These are phyloP conservation scores for Clavulina sp. DNA, from an alignment of 768 basidiomycete species.

Conservation along the genomic window DNA sequence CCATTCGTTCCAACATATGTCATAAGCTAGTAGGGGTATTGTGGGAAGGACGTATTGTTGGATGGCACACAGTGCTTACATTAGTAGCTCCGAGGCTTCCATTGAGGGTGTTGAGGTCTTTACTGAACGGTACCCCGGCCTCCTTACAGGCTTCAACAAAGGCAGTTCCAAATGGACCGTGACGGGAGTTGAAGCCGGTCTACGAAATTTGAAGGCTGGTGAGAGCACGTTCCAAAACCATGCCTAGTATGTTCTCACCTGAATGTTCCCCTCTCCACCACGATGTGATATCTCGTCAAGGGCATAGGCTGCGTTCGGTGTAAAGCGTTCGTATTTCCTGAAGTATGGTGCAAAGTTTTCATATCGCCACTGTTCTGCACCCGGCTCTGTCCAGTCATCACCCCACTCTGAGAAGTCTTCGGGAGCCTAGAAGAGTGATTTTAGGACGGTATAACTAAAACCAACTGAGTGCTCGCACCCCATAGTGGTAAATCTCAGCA, in stretches of 20 bases:
- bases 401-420: constrained; percentile 57
- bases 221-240: no score
- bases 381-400: constrained; percentile 24
- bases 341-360: constrained; percentile 23
- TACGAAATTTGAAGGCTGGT: not conserved
- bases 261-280: not conserved
- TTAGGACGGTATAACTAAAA: not conserved
- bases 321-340: constrained; percentile 52
- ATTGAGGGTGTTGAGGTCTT: constrained; percentile 27
- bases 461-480: constrained; percentile 13
- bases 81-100: not conserved
- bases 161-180: constrained; percentile 20
- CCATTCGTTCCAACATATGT: constrained; percentile 40
- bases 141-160: constrained; percentile 34
- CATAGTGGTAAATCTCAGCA: constrained; percentile 28
- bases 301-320: constrained; percentile 23
- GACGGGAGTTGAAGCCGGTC: not conserved
- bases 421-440: no score
- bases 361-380: constrained; percentile 44
- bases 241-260: no score
- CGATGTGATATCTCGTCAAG: not conserved
- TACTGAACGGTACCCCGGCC: no score
- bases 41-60: not conserved
- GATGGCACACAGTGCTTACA: not conserved
- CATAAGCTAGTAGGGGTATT: constrained; percentile 34